These are phyloP conservation scores for Verticillium klebahnii DNA, from an alignment of 2,329 filamentous ascomycete species.

Conservation along the genomic window DNA sequence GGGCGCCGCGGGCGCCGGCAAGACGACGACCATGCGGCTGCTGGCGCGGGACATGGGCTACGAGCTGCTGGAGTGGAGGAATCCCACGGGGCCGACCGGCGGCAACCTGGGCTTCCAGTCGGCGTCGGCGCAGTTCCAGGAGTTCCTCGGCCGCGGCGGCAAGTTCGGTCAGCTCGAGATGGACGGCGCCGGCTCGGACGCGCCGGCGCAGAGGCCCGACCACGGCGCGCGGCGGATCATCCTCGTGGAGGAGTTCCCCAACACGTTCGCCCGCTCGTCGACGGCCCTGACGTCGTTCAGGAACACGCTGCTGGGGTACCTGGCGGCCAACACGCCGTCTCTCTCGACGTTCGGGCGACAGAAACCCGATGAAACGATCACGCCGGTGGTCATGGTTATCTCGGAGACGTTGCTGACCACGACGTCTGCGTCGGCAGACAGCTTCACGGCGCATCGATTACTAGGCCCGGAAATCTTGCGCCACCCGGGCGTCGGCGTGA, in stretches of 20 bases:
- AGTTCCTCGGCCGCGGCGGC: constrained; percentile 79
- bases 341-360: constrained; percentile 41
- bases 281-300: constrained; percentile 66
- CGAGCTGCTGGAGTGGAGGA: constrained; percentile 85
- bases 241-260: constrained; percentile 78
- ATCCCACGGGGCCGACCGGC: constrained; percentile 60
- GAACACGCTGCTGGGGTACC: constrained; percentile 67
- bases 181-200: constrained; percentile 21
- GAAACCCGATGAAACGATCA: constrained; percentile 40
- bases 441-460: constrained; percentile 85
- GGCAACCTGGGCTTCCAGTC: constrained; percentile 62
- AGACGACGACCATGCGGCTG: constrained; percentile 80
- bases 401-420: constrained; percentile 88
- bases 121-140: constrained; percentile 77
- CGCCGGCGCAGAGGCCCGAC: constrained; percentile 17
- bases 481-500: constrained; percentile 71
- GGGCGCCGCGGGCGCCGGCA: constrained; percentile 85
- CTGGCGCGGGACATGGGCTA: constrained; percentile 73
- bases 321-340: constrained; percentile 62
- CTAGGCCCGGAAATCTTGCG: constrained; percentile 81
- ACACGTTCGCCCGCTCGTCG: constrained; percentile 65
- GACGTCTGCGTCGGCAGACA: constrained; percentile 79
- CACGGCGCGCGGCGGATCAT: constrained; percentile 48
- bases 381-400: constrained; percentile 82
- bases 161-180: constrained; percentile 69